A percentile compares a stretch with the other conserved stretches of the same genome.
These are phyloP conservation scores for Eimeria sp. DNA, from an alignment of 169 alveolate genomes.

Conservation along the genomic window DNA sequence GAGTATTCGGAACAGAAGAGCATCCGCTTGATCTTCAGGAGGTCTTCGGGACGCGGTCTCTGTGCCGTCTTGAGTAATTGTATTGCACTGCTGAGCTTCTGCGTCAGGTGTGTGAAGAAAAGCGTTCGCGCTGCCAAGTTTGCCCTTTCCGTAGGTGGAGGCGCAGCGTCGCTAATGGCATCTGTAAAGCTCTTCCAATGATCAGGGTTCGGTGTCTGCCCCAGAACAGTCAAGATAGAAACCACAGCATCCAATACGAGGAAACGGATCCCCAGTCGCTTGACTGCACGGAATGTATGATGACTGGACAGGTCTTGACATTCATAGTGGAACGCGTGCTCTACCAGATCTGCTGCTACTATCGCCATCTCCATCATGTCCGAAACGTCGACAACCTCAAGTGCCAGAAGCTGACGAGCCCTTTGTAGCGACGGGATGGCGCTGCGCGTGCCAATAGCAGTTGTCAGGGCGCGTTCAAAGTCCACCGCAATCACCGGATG, in stretches of 20 bases:
- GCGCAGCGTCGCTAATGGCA: neutral
- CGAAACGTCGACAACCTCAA: neutral
- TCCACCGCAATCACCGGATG: neutral
- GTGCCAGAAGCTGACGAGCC: neutral
- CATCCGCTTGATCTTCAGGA: neutral
- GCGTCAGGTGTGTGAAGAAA: neutral
- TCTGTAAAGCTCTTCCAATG: neutral
- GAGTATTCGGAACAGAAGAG: neutral
- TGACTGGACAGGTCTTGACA: neutral
- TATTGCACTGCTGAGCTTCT: slow-evolving; percentile 1
- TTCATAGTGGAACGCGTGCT: neutral
- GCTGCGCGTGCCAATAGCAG: neutral
- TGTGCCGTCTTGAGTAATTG: neutral
- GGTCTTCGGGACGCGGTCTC: neutral
- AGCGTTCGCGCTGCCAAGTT: neutral
- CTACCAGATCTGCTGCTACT: neutral
- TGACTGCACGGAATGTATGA: neutral
- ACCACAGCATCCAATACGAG: neutral
- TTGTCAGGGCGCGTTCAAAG: neutral
- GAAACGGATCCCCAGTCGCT: neutral
- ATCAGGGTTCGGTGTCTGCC: neutral
- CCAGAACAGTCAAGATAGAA: neutral
- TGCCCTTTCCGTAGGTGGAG: neutral
- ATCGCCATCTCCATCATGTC: neutral
- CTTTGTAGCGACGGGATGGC: neutral